Evolutionary conservation across 352 stramenopile species (phyloP), one percentile per base, ranked within the genome.

Genomic region (Pythium volutum): DNA sequence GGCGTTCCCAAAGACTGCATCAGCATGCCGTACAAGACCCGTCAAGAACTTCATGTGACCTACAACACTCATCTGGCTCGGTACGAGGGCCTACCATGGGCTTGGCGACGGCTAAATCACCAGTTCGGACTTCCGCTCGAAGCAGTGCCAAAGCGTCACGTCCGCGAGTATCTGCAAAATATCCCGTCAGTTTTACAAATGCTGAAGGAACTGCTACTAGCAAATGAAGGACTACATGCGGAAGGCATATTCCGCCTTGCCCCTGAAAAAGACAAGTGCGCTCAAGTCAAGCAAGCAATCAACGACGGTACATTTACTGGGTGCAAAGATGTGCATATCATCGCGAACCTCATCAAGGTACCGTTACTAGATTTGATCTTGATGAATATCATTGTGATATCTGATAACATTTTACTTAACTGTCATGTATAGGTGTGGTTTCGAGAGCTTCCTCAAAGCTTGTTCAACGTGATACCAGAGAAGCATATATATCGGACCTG

Each of bases 161-260:
- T 93, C 2, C 58, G 70, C 15, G 79, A 76, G 3, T 93, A 93
- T 50, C 67, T 79, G 12, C 60, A 64, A 25, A 87, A 88, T 55
- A 82, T 94, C 20, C 86, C 86, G 0, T 74, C 80, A 2, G 81
- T 94, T 2, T 55, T 95, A 20, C 74, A 88, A 39, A 89, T 95
- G 81, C 75, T 95, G 56, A 81, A 83, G 46, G 73, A 75, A 26
- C 74, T 74, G 34, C 67, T 95, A 12, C 41, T 88, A 11, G 62
- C 68, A 0, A 69, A 87, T 36, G 61, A 74, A 7, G 86, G 86
- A 10, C 58, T 75, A 14, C 53, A 39, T 0, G 62, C 72, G 2
- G 84, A 93, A 64, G 86, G 84, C 6, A 78, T 94, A n/a, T 95
- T 95, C 41, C 80, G 86, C 5, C 33, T 95, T 18, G 79, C 86